A percentile compares a stretch with the other conserved stretches of the same genome.
Evolutionary conservation across 345 rosid genomes (phyloP).

Genomic region (Lepidium africanum): DNA sequence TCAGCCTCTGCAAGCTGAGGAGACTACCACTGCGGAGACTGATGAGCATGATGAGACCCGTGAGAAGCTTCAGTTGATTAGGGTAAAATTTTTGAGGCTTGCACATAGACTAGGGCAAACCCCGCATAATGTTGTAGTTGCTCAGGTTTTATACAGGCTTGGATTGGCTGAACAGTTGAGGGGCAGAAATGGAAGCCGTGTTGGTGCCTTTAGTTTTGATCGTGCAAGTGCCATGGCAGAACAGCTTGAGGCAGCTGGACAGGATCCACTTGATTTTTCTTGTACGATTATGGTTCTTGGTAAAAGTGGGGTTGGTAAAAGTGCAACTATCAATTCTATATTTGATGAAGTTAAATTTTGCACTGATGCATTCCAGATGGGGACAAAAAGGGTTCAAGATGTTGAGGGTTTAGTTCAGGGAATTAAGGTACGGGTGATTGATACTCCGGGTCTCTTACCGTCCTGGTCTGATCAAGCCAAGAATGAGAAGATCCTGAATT

Average conservation of each 20-base stretch:
- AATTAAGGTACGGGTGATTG: constrained; percentile 92
- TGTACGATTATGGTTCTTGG: constrained; percentile 99
- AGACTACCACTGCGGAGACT: constrained; percentile 50
- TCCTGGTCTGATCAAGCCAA: constrained; percentile 92
- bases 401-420: constrained; percentile 96
- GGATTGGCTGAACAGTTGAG: constrained; percentile 97
- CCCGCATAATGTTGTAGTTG: constrained; percentile 98
- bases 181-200: constrained; percentile 98
- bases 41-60: constrained; percentile 95
- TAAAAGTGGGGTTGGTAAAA: constrained; percentile 97
- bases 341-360: constrained; percentile 83
- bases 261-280: constrained; percentile 94
- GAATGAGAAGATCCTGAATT: constrained; percentile 82
- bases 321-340: constrained; percentile 95
- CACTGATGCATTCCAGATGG: constrained; percentile 87
- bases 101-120: constrained; percentile 97
- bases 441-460: constrained; percentile 94
- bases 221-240: constrained; percentile 99
- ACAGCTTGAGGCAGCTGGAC: constrained; percentile 92
- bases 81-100: constrained; percentile 96
- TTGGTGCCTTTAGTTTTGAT: constrained; percentile 97
- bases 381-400: constrained; percentile 94
- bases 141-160: constrained; percentile 94
- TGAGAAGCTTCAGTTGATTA: constrained; percentile 92
- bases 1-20: constrained; percentile 73